Base-by-base conservation (phyloP, 257 asterid species). In the Perilla frutescens region DNA sequence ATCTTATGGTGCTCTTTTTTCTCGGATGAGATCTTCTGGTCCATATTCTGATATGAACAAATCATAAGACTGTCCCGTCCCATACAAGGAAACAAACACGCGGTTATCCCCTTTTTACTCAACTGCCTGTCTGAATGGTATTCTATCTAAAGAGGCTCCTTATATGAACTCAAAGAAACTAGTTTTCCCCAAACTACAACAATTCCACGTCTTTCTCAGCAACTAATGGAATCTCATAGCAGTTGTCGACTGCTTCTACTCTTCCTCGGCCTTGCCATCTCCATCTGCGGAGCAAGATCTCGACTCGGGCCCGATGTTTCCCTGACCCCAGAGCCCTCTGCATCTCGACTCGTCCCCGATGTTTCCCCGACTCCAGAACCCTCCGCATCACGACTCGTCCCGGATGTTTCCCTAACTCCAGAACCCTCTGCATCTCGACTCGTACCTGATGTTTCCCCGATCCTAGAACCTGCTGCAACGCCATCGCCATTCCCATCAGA, bases 181-280 rank as follows among this genome's bases (percentile, higher is more conserved):
- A 50, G 14, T 47, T 67, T 59, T 8, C n/a, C 31, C 58, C 70
- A 15, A 72, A 50, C 1, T 50, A 32, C 39, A 56, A 39, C 43
- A 61, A 60, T 53, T 60, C 43, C 81, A 40, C 55, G 36, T 5
- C 49, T 9, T 9, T 40, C 67, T 41, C 55, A 39, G 3, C 8
- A 36, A 44, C 45, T 6, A 43, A 81, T 81, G 85, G 83, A 75
- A 45, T 61, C 83, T 59, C 63, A 11, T 9, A 44, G 14, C 73
- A 59, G 40, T 6, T 58, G 70, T 44, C 64, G 12, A 43, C 70
- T 81, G 44, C 80, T 77, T 13, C 44, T 77, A 14, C 3, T 66
- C 80, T 40, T 60, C 63, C 55, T 81, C 68, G 50, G 44, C 36
- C 68, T 81, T 8, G 48, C 44, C 73, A 8, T 70, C 62, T 51